These are phyloP conservation scores for Bolboschoenus planiculmis DNA, from an alignment of 176 grass and related monocot genomes.

Conservation along the genomic window DNA sequence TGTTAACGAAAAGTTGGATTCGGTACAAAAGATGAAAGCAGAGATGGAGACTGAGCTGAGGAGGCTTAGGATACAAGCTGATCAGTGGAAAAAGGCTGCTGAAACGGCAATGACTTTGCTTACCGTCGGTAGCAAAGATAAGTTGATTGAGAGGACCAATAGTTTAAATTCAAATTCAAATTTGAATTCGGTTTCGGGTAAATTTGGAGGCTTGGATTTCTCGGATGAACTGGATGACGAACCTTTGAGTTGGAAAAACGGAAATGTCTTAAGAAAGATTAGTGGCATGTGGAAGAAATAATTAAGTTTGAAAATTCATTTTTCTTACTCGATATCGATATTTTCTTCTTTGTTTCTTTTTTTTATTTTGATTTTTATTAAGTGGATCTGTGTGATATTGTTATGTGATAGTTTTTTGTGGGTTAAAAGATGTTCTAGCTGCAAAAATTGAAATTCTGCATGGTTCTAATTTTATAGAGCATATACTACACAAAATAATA, in stretches of 20 bases:
- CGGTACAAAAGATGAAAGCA: slow-evolving; percentile 31
- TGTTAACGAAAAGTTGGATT: slow-evolving; percentile 12
- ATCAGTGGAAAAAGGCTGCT: slow-evolving; percentile 95
- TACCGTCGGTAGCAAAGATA: slow-evolving; percentile 65
- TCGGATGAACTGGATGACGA: slow-evolving; percentile 65
- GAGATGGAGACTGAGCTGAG: slow-evolving; percentile 72
- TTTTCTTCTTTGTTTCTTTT: slow-evolving; percentile 14
- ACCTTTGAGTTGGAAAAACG: slow-evolving; percentile 58
- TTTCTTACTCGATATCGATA: neutral
- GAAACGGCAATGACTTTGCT: slow-evolving; percentile 82
- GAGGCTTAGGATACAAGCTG: slow-evolving; percentile 81
- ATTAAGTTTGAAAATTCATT: slow-evolving; percentile 2
- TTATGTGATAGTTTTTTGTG: slow-evolving; percentile 1
- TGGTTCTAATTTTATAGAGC: neutral
- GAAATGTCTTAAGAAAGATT: slow-evolving; percentile 76
- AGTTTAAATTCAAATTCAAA: slow-evolving; percentile 33
- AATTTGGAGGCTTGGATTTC: slow-evolving; percentile 40
- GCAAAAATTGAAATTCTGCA: neutral
- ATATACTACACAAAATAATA: neutral
- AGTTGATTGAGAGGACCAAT: slow-evolving; percentile 51
- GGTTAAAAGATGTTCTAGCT: slow-evolving; percentile 30
- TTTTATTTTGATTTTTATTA: slow-evolving; percentile 2
- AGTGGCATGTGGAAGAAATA: slow-evolving; percentile 98
- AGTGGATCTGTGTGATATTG: neutral
- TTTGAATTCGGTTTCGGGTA: slow-evolving; percentile 31